phyloP scores from a whole-genome alignment of 1,139 yeast species.

The Yamadazyma triangularis region DNA sequence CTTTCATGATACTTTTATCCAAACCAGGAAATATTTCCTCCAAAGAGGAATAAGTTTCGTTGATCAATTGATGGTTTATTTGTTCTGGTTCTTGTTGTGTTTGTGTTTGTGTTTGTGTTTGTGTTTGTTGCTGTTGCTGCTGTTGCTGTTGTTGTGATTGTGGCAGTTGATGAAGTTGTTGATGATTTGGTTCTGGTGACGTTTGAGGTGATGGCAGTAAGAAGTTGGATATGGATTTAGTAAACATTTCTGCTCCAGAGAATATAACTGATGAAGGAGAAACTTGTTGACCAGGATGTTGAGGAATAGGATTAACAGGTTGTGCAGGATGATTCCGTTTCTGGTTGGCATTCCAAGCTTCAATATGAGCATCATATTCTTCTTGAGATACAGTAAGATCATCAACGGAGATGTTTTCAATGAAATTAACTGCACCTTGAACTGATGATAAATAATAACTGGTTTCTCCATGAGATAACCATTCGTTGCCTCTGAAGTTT shows the following conservation, averaged over 20 bases:
- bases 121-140: slow-evolving; percentile 5
- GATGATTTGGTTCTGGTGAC: slow-evolving; percentile 6
- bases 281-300: slow-evolving; percentile 14
- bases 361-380: slow-evolving; percentile 49
- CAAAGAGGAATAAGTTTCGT: slow-evolving; percentile 39
- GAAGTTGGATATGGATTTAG: slow-evolving; percentile 44
- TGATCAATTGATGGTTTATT: slow-evolving; percentile 12
- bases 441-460: slow-evolving; percentile 84
- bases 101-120: too few species aligned
- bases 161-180: too few species aligned
- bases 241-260: slow-evolving; percentile 51
- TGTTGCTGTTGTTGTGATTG: slow-evolving; percentile 4
- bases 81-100: too few species aligned
- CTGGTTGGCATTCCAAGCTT: slow-evolving; percentile 45
- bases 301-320: slow-evolving; percentile 22
- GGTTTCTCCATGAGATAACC: slow-evolving; percentile 74
- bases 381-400: slow-evolving; percentile 60
- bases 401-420: slow-evolving; percentile 53
- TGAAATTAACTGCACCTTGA: slow-evolving; percentile 78
- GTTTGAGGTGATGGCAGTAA: slow-evolving; percentile 39
- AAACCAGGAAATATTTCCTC: slow-evolving; percentile 72
- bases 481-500: slow-evolving; percentile 69
- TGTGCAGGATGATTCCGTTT: slow-evolving; percentile 8
- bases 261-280: slow-evolving; percentile 49
- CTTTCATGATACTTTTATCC: slow-evolving; percentile 64